Percentiles rank a stretch among this genome's conserved stretches.
These are phyloP conservation scores for Saturnispora serradocipensis DNA, from an alignment of 805 yeast genomes.

Conservation along the genomic window DNA sequence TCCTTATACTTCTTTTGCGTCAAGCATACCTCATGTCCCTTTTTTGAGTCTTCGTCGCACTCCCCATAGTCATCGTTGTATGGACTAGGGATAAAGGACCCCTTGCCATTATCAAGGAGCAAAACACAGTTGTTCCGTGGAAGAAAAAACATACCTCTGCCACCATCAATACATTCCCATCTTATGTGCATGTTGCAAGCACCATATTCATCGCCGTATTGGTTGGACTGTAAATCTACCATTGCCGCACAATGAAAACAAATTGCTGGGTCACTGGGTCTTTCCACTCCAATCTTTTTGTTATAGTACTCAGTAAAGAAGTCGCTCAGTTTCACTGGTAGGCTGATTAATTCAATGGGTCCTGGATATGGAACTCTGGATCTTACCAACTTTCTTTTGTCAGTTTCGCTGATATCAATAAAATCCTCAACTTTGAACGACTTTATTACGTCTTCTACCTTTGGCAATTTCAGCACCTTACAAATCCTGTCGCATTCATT, in stretches of 20 bases:
- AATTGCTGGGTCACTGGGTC: slow-evolving; percentile 66
- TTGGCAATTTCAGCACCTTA: slow-evolving; percentile 39
- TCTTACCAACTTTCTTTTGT: slow-evolving; percentile 10
- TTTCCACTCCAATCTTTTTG: slow-evolving; percentile 28
- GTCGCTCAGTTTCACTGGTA: slow-evolving; percentile 60
- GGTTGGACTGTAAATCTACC: slow-evolving; percentile 55
- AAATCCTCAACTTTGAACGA: slow-evolving; percentile 13
- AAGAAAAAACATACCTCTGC: slow-evolving; percentile 61
- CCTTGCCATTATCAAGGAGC: slow-evolving; percentile 62
- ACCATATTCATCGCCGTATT: slow-evolving; percentile 50
- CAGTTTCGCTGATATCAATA: slow-evolving; percentile 2
- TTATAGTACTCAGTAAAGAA: slow-evolving; percentile 56
- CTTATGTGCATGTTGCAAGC: slow-evolving; percentile 69
- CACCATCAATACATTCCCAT: slow-evolving; percentile 50
- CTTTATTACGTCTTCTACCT: slow-evolving; percentile 22
- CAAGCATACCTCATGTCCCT: slow-evolving; percentile 63
- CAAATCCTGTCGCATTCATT: slow-evolving; percentile 51
- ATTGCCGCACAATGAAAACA: slow-evolving; percentile 75
- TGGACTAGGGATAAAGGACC: slow-evolving; percentile 79
- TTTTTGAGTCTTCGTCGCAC: slow-evolving; percentile 60
- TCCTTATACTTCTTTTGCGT: slow-evolving; percentile 54
- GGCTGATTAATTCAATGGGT: slow-evolving; percentile 43
- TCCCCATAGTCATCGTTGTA: slow-evolving; percentile 85
- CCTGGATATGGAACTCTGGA: slow-evolving; percentile 54
- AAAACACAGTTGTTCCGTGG: slow-evolving; percentile 62